Conservation (phyloP, 169 alveolate genomes). For the Fabrea salina region DNA sequence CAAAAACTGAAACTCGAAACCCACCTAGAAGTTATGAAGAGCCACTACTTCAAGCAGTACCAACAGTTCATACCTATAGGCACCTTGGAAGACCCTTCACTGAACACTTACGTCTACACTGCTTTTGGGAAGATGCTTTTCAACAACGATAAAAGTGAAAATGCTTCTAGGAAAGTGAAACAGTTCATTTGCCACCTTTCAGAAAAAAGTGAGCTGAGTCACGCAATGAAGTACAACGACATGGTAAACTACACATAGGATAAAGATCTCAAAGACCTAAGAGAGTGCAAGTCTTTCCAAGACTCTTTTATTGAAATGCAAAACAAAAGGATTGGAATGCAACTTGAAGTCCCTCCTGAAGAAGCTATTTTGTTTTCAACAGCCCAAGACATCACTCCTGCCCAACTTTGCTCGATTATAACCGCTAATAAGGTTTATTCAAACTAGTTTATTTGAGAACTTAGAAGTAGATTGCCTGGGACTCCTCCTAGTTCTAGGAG, state of each 20-base stretch:
- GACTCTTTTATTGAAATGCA: neutral
- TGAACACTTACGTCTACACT: neutral
- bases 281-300: neutral
- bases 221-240: neutral
- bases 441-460: no score
- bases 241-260: constrained; percentile 1
- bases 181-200: neutral
- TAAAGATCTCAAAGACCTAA: neutral
- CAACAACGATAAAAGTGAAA: neutral
- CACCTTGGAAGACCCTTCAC: neutral
- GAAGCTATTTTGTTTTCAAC: neutral
- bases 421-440: neutral
- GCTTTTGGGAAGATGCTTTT: constrained; percentile 32
- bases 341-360: neutral
- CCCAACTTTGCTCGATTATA: neutral
- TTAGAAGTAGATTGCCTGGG: no score
- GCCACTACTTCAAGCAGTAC: neutral
- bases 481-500: no score
- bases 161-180: neutral
- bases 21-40: neutral
- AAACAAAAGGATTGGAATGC: neutral
- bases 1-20: neutral
- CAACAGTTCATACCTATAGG: neutral
- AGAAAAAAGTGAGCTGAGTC: neutral
- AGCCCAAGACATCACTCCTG: neutral